Conservation (phyloP, 176 grass and related monocot genomes). For the Oryza officinalis region DNA sequence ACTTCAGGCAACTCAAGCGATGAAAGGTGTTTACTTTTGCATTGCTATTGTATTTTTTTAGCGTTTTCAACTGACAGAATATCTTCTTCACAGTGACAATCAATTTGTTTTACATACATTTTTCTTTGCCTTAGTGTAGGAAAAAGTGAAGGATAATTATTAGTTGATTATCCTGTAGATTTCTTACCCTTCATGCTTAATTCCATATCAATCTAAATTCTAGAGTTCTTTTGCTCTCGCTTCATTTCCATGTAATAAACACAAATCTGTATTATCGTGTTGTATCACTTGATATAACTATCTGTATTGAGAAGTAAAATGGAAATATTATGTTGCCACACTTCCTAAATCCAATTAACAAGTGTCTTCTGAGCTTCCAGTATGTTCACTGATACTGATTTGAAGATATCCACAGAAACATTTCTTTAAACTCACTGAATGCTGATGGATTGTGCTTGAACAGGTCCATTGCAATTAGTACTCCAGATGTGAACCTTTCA, state of each 20-base stretch:
- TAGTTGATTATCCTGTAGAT: background rate
- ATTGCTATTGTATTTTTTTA: background rate
- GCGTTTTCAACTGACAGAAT: slow-evolving; percentile 9
- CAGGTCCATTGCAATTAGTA: slow-evolving; percentile 44
- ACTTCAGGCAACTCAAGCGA: slow-evolving; percentile 52
- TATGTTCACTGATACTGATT: slow-evolving; percentile 5
- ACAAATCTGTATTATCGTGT: background rate
- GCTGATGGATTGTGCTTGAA: slow-evolving; percentile 18
- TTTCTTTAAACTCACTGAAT: slow-evolving; percentile 12
- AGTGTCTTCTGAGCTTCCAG: background rate
- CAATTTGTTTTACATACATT: background rate
- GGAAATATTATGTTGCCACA: background rate
- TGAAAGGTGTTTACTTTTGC: slow-evolving; percentile 38
- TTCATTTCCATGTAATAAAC: background rate
- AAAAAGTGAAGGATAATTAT: slow-evolving; percentile 10
- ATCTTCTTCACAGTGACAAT: background rate
- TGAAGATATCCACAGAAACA: background rate
- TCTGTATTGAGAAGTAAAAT: slow-evolving; percentile 19
- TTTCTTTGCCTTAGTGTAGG: background rate
- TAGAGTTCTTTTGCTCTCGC: background rate
- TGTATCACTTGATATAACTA: slow-evolving; percentile 9
- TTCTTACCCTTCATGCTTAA: background rate
- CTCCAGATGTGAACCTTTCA: slow-evolving; percentile 46
- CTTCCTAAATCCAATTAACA: slow-evolving; percentile 1
- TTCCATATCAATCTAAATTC: background rate